Base-by-base conservation (phyloP, 2,329 filamentous ascomycete species). In the Apiospora phragmitis region DNA sequence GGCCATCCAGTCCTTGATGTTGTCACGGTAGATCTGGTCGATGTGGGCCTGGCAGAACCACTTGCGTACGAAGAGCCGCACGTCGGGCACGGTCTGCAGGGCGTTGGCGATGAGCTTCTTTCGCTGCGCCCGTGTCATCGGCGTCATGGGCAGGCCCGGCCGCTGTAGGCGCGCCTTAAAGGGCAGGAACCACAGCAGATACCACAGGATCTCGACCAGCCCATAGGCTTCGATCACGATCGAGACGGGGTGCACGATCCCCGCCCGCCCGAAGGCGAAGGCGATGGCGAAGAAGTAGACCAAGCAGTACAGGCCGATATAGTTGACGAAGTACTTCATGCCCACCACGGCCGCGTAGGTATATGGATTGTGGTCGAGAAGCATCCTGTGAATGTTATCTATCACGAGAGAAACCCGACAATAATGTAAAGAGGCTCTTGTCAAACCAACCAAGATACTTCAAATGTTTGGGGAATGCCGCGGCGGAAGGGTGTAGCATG, bases 221-320 rank as follows among this genome's bases (percentile, higher is more conserved):
- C 75, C 77, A 41, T 74, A 49, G 0, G 67, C 70, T 43, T 75
- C 75, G 55, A 78, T 69, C 3, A 72, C 43, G 41, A 78, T 74
- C 18, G 75, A 77, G 14, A 76, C 59, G 0, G 77, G 77, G 67
- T 75, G 72, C 0, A 73, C 47, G 26, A 77, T 75, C n/a, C 74
- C 74, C 2, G 67, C 69, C 3, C 74, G 66, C 38, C 77, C 76
- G 21, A 66, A 74, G 5, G 76, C 35, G 8, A 73, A 70, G 24
- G 75, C 41, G 0, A 74, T 71, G 38, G 71, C 26, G 41, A 74
- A 67, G 42, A 78, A 75, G 72, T 76, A 76, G 32, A 69, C 42
- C 29, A 76, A 38, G 42, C 75, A 76, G 21, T 35, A 47, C 21
- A 72, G 18, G 14, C 70, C 71, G 24, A 67, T 9, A 18, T 67